Evolutionary conservation across 106 monocot genomes (phyloP).

Genomic region (Dendrobium chrysotoxum): DNA sequence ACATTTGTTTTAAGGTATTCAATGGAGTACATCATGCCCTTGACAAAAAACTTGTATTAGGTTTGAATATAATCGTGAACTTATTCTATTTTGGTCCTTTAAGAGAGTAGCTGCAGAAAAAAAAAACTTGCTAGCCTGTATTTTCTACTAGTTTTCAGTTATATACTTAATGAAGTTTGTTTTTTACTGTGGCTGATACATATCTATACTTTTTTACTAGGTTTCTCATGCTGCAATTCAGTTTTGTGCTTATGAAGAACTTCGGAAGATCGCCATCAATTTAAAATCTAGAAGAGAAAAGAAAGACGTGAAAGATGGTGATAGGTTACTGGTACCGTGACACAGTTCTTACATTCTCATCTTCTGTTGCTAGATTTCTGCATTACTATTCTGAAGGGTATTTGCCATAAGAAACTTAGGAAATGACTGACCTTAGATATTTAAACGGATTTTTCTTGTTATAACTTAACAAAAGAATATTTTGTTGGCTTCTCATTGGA

Average conservation of each 20-base stretch:
- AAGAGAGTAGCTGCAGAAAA: background rate
- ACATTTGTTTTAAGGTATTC: no score
- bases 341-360: background rate
- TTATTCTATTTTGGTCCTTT: background rate
- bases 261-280: conserved; percentile 43
- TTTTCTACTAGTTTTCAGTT: background rate
- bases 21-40: no score
- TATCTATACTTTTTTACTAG: conserved; percentile 21
- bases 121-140: background rate
- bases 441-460: background rate
- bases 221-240: conserved; percentile 98
- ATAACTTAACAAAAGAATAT: background rate
- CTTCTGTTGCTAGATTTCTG: background rate
- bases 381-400: background rate
- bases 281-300: conserved; percentile 38
- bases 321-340: conserved; percentile 47
- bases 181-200: background rate
- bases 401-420: background rate
- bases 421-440: conserved; percentile 1
- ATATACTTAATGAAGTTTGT: background rate
- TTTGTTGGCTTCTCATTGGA: background rate
- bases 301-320: conserved; percentile 16
- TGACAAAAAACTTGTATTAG: background rate
- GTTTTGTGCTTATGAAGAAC: conserved; percentile 92
- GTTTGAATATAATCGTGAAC: background rate